Conservation (phyloP, 208 protist species). For the Trypanosoma boissoni region DNA sequence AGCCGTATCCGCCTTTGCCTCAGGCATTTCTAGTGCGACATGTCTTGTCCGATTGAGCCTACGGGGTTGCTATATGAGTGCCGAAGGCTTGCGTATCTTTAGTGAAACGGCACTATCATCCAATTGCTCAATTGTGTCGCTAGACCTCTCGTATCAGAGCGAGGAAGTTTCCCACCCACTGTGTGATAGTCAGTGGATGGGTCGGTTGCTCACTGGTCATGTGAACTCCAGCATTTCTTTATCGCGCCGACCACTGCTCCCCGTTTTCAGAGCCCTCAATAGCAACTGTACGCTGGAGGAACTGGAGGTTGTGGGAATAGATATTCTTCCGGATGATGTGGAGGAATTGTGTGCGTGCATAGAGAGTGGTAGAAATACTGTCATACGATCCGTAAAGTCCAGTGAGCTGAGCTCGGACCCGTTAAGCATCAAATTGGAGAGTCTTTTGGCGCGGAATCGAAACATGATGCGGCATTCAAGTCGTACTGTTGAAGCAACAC, state of each 20-base stretch:
- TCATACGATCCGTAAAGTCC: slow-evolving; percentile 45
- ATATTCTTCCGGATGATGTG: slow-evolving; percentile 54
- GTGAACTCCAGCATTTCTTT: slow-evolving; percentile 27
- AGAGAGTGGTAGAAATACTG: slow-evolving; percentile 49
- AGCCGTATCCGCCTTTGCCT: slow-evolving; percentile 32
- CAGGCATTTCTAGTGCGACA: slow-evolving; percentile 38
- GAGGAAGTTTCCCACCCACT: slow-evolving; percentile 40
- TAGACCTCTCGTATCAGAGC: slow-evolving; percentile 66
- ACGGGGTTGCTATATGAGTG: slow-evolving; percentile 47
- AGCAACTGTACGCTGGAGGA: slow-evolving; percentile 38
- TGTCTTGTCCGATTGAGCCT: slow-evolving; percentile 41
- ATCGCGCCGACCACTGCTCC: slow-evolving; percentile 39
- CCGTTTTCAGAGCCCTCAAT: slow-evolving; percentile 57
- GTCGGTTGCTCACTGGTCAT: slow-evolving; percentile 8
- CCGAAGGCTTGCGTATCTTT: slow-evolving; percentile 32
- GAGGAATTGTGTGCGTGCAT: slow-evolving; percentile 71
- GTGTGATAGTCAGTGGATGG: background rate
- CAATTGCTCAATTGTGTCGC: slow-evolving; percentile 36
- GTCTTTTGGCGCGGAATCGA: slow-evolving; percentile 45
- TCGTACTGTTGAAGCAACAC: background rate
- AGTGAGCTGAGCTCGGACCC: slow-evolving; percentile 44
- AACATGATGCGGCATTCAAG: background rate
- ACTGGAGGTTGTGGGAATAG: slow-evolving; percentile 53
- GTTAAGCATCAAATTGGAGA: slow-evolving; percentile 61
- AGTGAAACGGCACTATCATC: slow-evolving; percentile 29